Evolutionary conservation across 2,329 filamentous ascomycete genomes (phyloP), one percentile per base, ranked within the genome.

Genomic region (Malbranchea zuffiana): DNA sequence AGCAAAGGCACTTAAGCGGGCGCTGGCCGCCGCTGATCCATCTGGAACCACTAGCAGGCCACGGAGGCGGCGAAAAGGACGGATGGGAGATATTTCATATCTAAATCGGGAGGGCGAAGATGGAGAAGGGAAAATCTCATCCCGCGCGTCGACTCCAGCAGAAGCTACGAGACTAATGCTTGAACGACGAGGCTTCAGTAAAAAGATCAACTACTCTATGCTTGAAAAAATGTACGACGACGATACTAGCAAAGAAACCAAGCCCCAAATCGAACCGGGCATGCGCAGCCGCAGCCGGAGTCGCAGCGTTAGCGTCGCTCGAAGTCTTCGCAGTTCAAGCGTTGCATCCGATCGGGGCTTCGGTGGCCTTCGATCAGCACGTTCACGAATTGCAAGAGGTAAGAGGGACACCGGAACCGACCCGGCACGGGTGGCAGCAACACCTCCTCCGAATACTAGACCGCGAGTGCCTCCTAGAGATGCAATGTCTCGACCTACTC

Each of bases 1-100:
- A 53, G 77, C 82, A 42, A 93, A 90, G 58, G 70, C 81, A 5
- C 80, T 92, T 39, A 74, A 81, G 25, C 74, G 78, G 41, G 83
- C 86, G 23, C 57, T 76, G 12, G 66, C 66, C n/a, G 68, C 71
- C 43, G 68, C 67, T 8, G 50, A 51, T 5, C 55, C 50, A 8
- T 47, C 56, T 21, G 46, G 53, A 40, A 7, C 21, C 3, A 13
- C 12, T 6, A 45, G 44, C 39, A 68, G 67, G 47, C 67, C 67
- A 41, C 61, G 66, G 18, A 74, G 71, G 49, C 65, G 67, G 35
- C 65, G 63, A 23, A 60, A 60, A 35, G 62, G 60, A 12, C 55
- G 65, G 11, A 49, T 67, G 36, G 66, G 66, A 5, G 66, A 69
- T 47, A 60, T 68, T 15, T 52, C 56, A 18, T 65, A 66, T 43